Evolutionary conservation across 2,329 filamentous ascomycete species (phyloP).

Genomic region (Venturia oleaginea): DNA sequence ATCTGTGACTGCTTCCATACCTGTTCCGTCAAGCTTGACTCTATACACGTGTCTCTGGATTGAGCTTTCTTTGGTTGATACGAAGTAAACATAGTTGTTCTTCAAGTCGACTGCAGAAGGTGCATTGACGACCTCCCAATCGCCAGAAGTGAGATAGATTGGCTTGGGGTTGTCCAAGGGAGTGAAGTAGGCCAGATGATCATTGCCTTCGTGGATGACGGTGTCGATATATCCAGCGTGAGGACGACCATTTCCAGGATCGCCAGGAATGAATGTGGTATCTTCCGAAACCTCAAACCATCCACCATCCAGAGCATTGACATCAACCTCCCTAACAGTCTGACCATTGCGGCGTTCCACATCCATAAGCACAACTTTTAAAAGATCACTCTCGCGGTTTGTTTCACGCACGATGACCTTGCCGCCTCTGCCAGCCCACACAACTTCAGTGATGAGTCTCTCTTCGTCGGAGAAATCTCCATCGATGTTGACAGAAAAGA

Average conservation of each 20-base stretch:
- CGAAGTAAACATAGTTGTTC: conserved; percentile 84
- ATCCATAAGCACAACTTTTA: conserved; percentile 81
- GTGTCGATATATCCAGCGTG: conserved; percentile 91
- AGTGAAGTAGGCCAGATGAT: conserved; percentile 89
- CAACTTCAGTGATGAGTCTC: conserved; percentile 82
- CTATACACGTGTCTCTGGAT: conserved; percentile 89
- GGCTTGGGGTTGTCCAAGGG: conserved; percentile 78
- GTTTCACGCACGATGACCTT: conserved; percentile 85
- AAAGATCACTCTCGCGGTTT: conserved; percentile 85
- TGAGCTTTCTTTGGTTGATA: conserved; percentile 75
- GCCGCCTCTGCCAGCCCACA: conserved; percentile 69
- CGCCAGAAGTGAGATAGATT: conserved; percentile 73
- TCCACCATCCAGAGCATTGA: conserved; percentile 79
- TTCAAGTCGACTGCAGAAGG: conserved; percentile 77
- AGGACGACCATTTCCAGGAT: conserved; percentile 62
- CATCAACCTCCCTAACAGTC: conserved; percentile 69
- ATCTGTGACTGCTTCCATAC: conserved; percentile 65
- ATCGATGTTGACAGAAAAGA: conserved; percentile 69
- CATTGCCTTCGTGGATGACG: conserved; percentile 73
- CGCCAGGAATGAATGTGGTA: conserved; percentile 78
- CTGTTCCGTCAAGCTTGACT: conserved; percentile 72
- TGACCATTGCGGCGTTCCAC: conserved; percentile 63
- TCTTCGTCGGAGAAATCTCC: conserved; percentile 73
- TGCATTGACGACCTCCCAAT: conserved; percentile 85
- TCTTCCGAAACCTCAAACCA: conserved; percentile 94